A percentile compares a stretch with the other conserved stretches of the same genome.
Evolutionary conservation across 345 rosid genomes (phyloP).

Genomic region (Lumnitzera racemosa): DNA sequence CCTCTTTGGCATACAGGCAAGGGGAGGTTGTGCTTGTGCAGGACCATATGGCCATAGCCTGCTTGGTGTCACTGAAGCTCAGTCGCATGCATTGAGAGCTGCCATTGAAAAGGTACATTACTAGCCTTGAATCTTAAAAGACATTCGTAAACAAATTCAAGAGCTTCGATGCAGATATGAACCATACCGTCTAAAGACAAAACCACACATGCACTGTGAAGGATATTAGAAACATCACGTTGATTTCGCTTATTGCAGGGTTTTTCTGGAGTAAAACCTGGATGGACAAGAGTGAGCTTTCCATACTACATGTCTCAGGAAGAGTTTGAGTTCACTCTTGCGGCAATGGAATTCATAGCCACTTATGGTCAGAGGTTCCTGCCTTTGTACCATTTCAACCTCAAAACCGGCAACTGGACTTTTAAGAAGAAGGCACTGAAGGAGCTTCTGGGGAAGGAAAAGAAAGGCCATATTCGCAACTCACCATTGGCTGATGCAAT

Average conservation of each 20-base stretch:
- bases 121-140: not conserved
- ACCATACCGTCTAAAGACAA: not conserved
- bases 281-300: constrained; percentile 65
- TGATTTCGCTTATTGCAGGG: constrained; percentile 25
- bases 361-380: constrained; percentile 45
- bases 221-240: not conserved
- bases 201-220: not conserved
- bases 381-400: constrained; percentile 31
- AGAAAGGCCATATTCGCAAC: not conserved
- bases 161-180: not conserved
- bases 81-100: constrained; percentile 24
- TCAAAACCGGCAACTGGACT: constrained; percentile 39
- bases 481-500: too few relatives aligned
- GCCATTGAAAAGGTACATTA: constrained; percentile 34
- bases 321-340: constrained; percentile 45
- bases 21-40: constrained; percentile 65
- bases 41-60: constrained; percentile 58
- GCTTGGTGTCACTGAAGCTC: constrained; percentile 22
- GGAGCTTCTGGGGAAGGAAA: constrained; percentile 11
- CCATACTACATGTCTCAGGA: constrained; percentile 51
- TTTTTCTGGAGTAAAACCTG: constrained; percentile 40
- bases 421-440: constrained; percentile 18
- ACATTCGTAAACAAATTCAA: not conserved
- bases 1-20: constrained; percentile 57
- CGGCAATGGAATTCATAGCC: constrained; percentile 42